Conservation (phyloP, 208 protist genomes). For the Endotrypanum monterogeii region DNA sequence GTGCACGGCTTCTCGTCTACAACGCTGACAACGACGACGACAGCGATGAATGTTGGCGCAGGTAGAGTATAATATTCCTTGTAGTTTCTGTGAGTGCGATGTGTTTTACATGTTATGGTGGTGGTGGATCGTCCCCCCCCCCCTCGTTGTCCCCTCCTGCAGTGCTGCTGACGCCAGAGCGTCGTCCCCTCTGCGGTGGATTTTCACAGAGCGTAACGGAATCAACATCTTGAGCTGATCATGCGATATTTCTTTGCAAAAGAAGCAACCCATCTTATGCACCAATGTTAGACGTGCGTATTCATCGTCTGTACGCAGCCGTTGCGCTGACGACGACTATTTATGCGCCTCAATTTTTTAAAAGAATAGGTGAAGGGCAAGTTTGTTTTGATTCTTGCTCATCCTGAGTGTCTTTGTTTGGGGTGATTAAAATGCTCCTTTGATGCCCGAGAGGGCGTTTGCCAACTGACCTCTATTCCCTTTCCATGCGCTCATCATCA, state of each 20-base stretch:
- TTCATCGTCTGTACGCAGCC: neutral
- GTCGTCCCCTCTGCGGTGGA: neutral
- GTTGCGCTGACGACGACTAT: neutral
- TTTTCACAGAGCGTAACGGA: constrained; percentile 1
- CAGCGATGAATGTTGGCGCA: constrained; percentile 1
- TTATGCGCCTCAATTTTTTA: neutral
- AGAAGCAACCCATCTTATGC: neutral
- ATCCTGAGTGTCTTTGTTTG: neutral
- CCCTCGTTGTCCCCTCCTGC: neutral
- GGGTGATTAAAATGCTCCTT: neutral
- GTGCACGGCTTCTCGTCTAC: constrained; percentile 8
- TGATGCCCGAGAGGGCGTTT: neutral
- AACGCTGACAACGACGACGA: neutral
- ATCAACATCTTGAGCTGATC: neutral
- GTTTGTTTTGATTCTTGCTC: neutral
- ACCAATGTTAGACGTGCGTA: neutral
- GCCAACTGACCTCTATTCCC: neutral
- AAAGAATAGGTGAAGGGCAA: neutral
- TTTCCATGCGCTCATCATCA: neutral
- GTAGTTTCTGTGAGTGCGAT: neutral
- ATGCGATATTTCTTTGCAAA: neutral
- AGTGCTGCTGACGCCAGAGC: neutral
- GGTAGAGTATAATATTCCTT: neutral
- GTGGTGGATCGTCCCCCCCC: neutral
- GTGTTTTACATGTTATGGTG: neutral